Evolutionary conservation across 177 flowering plant species (phyloP).

Genomic region (Vitis hybrid): DNA sequence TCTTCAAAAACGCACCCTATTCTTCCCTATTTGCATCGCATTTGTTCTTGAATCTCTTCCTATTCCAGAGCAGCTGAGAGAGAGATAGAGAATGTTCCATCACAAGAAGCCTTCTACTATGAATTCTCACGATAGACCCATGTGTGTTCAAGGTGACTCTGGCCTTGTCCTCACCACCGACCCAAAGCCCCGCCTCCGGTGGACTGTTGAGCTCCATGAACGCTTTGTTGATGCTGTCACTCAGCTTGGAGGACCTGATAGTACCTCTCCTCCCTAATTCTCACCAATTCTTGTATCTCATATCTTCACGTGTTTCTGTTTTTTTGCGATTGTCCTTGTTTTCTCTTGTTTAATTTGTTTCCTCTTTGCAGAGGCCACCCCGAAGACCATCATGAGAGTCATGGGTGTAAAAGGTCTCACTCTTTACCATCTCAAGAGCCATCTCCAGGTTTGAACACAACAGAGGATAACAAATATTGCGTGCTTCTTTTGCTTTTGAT

Average conservation of each 20-base stretch:
- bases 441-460: constrained; percentile 71
- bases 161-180: constrained; percentile 97
- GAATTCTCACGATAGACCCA: constrained; percentile 70
- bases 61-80: constrained; percentile 21
- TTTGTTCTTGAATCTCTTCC: constrained; percentile 79
- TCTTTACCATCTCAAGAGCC: constrained; percentile 99
- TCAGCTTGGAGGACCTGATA: constrained; percentile 98
- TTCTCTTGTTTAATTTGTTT: background rate
- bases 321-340: background rate
- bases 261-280: constrained; percentile 29
- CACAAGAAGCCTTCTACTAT: constrained; percentile 78
- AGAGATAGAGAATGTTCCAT: constrained; percentile 77
- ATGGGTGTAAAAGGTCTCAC: constrained; percentile 99
- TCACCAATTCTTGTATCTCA: background rate
- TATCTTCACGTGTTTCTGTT: background rate
- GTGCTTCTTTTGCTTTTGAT: constrained; percentile 5
- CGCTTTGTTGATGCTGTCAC: constrained; percentile 97
- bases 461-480: background rate
- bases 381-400: constrained; percentile 96
- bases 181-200: constrained; percentile 96
- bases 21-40: constrained; percentile 59
- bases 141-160: constrained; percentile 95
- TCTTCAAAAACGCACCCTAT: constrained; percentile 77
- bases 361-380: constrained; percentile 81
- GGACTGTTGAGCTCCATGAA: constrained; percentile 98